These are phyloP conservation scores for Lactarius sp. DNA, from an alignment of 768 basidiomycete species.

Conservation along the genomic window DNA sequence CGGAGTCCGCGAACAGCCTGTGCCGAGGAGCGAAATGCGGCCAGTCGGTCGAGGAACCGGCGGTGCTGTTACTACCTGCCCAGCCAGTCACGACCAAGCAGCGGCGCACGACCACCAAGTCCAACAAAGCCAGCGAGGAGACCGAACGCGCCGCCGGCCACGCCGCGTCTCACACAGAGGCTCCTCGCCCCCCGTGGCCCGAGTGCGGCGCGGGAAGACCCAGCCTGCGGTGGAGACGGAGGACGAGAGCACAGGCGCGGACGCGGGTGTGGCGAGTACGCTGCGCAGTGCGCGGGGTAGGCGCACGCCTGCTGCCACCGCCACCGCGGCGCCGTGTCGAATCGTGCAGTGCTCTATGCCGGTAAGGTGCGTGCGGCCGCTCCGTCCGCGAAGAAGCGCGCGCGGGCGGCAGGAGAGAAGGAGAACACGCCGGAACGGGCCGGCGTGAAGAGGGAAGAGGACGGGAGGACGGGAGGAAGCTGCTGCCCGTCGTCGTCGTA, in stretches of 20 bases:
- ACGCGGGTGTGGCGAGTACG: too few relatives aligned
- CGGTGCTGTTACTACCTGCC: too few relatives aligned
- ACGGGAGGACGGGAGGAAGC: not conserved
- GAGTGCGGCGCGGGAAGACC: constrained; percentile 16
- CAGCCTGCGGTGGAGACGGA: constrained; percentile 1
- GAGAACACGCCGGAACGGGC: constrained; percentile 34
- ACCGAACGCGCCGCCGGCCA: constrained; percentile 17
- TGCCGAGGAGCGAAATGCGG: constrained; percentile 17
- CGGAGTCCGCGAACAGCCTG: constrained; percentile 23
- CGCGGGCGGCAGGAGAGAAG: constrained; percentile 27
- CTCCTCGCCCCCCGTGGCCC: not conserved
- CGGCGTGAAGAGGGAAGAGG: constrained; percentile 21
- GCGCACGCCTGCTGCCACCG: not conserved
- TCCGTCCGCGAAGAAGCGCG: constrained; percentile 11
- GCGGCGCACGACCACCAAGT: constrained; percentile 22
- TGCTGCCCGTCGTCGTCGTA: not conserved
- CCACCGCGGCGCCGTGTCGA: constrained; percentile 15
- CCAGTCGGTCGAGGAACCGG: constrained; percentile 21
- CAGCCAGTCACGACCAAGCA: constrained; percentile 7
- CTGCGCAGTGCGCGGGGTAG: too few relatives aligned
- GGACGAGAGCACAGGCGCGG: not conserved
- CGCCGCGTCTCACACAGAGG: not conserved
- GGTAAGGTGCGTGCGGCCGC: constrained; percentile 9
- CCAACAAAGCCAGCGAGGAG: constrained; percentile 20
- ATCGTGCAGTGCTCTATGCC: constrained; percentile 5